phyloP scores from a whole-genome alignment of 495 filamentous ascomycete genomes.

The Pseudoneurospora amorphoporcata region DNA sequence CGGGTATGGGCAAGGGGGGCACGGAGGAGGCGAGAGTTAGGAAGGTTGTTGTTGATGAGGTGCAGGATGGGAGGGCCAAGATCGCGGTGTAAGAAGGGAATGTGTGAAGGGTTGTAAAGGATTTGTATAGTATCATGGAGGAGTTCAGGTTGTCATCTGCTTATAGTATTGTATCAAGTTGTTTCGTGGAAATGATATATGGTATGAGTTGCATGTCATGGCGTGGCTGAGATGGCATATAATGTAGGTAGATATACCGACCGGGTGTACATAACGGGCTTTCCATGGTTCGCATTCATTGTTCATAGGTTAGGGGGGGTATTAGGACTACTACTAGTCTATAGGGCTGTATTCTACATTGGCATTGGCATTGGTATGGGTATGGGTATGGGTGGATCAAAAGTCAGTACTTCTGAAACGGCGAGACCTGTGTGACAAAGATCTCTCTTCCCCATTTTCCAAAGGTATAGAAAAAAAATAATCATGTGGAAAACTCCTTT shows the following conservation, averaged over 20 bases:
- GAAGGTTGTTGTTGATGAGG: slow-evolving; percentile 10
- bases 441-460: no score
- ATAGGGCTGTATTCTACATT: not conserved
- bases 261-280: not conserved
- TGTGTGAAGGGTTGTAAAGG: not conserved
- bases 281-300: not conserved
- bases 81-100: not conserved
- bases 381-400: no score
- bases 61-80: not conserved
- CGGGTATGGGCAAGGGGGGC: slow-evolving; percentile 9
- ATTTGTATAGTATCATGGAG: not conserved
- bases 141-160: no score
- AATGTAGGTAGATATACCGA: not conserved
- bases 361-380: not conserved
- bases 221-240: not conserved
- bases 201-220: not conserved
- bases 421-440: no score
- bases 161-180: not conserved
- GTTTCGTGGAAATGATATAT: not conserved
- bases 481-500: no score
- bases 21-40: slow-evolving; percentile 22
- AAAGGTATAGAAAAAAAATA: no score
- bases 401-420: no score
- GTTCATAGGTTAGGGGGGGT: not conserved
- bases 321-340: no score